Conservation (phyloP, 2,329 filamentous ascomycete species). For the Drechmeria coniospora region DNA sequence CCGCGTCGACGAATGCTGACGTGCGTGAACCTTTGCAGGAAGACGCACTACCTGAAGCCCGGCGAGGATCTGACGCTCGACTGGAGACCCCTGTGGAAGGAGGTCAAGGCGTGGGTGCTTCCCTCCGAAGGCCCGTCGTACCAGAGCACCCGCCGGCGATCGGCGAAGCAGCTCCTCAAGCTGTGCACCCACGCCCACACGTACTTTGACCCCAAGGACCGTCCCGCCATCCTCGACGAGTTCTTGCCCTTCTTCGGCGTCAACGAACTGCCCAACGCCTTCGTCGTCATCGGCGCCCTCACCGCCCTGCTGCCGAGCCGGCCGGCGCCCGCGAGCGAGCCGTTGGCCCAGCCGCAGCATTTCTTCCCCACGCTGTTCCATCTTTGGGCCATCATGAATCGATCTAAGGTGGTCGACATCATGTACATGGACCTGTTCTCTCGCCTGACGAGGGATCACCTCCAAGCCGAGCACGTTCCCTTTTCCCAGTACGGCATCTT, state of each 20-base stretch:
- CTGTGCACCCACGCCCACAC: constrained; percentile 79
- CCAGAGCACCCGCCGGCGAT: constrained; percentile 38
- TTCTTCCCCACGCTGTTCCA: constrained; percentile 93
- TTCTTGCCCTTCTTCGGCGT: constrained; percentile 81
- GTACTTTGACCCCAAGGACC: constrained; percentile 82
- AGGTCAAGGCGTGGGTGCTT: constrained; percentile 79
- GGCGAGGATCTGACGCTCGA: constrained; percentile 81
- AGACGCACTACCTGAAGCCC: constrained; percentile 88
- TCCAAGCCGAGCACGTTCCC: constrained; percentile 57
- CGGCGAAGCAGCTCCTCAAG: constrained; percentile 59
- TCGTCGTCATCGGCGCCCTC: constrained; percentile 77
- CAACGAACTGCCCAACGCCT: constrained; percentile 81
- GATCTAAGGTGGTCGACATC: constrained; percentile 75
- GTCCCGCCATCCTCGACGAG: constrained; percentile 67
- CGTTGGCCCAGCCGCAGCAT: constrained; percentile 70
- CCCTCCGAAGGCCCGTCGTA: constrained; percentile 65
- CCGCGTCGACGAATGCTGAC: neutral
- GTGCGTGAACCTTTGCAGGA: constrained; percentile 31
- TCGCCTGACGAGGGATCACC: constrained; percentile 67
- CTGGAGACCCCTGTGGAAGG: constrained; percentile 85
- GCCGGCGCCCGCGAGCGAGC: constrained; percentile 54
- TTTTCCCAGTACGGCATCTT: constrained; percentile 86
- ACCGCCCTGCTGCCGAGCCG: constrained; percentile 80
- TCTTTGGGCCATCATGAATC: constrained; percentile 82
- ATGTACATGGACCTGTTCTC: constrained; percentile 85